Conservation (phyloP, 2,329 filamentous ascomycete genomes). For the Neodidymelliopsis sp. region DNA sequence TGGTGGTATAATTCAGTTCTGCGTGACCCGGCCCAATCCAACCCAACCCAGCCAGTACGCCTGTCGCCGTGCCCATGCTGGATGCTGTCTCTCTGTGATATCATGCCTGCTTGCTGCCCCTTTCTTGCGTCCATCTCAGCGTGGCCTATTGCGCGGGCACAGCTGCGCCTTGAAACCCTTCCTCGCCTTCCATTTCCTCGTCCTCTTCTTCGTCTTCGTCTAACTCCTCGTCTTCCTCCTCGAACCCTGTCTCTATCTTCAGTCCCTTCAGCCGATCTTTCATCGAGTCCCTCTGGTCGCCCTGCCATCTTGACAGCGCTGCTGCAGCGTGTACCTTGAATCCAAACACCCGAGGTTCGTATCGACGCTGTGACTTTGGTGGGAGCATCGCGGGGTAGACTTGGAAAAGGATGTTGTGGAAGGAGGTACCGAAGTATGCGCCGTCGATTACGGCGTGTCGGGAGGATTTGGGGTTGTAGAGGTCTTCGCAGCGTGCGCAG, state of each 20-base stretch:
- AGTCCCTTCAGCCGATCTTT: slow-evolving; percentile 74
- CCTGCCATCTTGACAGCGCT: slow-evolving; percentile 90
- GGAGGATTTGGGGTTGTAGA: slow-evolving; percentile 98
- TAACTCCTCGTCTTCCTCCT: slow-evolving; percentile 69
- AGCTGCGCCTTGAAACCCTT: slow-evolving; percentile 38
- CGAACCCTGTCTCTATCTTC: slow-evolving; percentile 79
- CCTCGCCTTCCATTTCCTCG: slow-evolving; percentile 44
- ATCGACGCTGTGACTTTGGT: slow-evolving; percentile 82
- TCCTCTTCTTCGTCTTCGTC: slow-evolving; percentile 65
- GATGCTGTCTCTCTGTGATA: slow-evolving; percentile 9
- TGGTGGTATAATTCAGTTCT: slow-evolving; percentile 18
- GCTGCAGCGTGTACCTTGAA: slow-evolving; percentile 95
- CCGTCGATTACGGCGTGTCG: slow-evolving; percentile 95
- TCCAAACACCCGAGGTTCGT: slow-evolving; percentile 89
- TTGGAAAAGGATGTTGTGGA: slow-evolving; percentile 99
- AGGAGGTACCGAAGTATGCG: slow-evolving; percentile 96
- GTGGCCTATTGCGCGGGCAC: slow-evolving; percentile 17
- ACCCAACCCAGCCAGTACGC: slow-evolving; percentile 29
- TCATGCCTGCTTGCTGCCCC: background rate
- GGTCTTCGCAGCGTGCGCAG: slow-evolving; percentile 95
- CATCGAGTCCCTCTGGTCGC: slow-evolving; percentile 80
- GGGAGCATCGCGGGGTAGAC: slow-evolving; percentile 93
- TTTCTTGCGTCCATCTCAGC: background rate
- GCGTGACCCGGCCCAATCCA: slow-evolving; percentile 25
- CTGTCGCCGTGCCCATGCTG: slow-evolving; percentile 32